phyloP scores from a whole-genome alignment of 2,329 filamentous ascomycete species.

The Dactylellina leptospora region DNA sequence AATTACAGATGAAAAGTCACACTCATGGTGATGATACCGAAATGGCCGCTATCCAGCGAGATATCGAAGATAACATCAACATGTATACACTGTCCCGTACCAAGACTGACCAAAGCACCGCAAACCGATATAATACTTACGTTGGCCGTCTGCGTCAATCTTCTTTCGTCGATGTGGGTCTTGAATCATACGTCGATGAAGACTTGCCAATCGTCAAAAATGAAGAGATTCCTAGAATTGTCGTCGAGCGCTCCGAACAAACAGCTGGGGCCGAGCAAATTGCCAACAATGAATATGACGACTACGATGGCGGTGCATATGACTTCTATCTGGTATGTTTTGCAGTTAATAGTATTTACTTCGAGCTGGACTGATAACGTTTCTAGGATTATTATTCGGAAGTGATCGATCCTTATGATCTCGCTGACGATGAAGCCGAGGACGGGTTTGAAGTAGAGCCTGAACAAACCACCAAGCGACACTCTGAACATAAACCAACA shows the following conservation, averaged over 20 bases:
- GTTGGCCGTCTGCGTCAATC: slow-evolving; percentile 1
- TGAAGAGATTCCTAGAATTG: neutral
- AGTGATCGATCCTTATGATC: slow-evolving; percentile 4
- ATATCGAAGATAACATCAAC: slow-evolving; percentile 12
- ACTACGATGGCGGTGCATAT: neutral
- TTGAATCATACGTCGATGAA: neutral
- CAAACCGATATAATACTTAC: neutral
- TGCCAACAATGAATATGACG: too few relatives aligned
- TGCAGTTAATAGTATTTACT: neutral
- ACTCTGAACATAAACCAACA: too few relatives aligned
- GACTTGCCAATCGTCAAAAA: neutral
- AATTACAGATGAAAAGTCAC: too few relatives aligned
- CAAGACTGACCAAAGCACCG: neutral
- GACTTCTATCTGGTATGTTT: neutral
- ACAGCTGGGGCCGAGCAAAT: too few relatives aligned
- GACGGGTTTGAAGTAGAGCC: neutral
- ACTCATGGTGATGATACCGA: neutral
- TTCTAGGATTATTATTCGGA: slow-evolving; percentile 10
- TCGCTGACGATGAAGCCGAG: neutral
- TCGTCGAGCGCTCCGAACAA: neutral
- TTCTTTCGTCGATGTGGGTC: neutral
- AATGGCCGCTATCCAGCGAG: neutral
- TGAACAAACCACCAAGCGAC: neutral
- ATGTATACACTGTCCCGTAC: neutral
- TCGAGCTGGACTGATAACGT: neutral